Conservation (phyloP, 805 yeast genomes). For the Candida alai region DNA sequence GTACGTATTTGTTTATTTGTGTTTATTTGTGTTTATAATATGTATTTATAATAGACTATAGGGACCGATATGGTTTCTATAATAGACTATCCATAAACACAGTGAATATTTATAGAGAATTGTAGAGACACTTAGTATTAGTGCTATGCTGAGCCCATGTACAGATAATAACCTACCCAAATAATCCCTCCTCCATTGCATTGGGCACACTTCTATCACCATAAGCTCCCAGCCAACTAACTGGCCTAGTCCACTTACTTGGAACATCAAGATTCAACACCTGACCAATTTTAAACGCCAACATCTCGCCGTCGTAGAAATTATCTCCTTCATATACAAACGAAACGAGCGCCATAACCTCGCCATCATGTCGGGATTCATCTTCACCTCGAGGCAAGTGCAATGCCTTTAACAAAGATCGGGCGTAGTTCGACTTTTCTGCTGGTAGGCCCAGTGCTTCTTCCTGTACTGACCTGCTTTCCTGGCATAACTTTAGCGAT, state of each 20-base stretch:
- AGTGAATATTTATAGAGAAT: too few species aligned
- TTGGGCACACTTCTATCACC: slow-evolving; percentile 67
- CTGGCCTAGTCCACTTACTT: slow-evolving; percentile 49
- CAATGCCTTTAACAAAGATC: slow-evolving; percentile 6
- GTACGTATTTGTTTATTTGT: too few species aligned
- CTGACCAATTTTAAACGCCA: slow-evolving; percentile 39
- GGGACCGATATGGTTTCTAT: too few species aligned
- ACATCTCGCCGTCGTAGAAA: slow-evolving; percentile 57
- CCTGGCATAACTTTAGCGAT: slow-evolving; percentile 20
- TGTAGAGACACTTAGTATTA: too few species aligned
- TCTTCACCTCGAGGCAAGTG: slow-evolving; percentile 1
- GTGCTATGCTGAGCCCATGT: too few species aligned
- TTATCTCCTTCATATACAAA: slow-evolving; percentile 89
- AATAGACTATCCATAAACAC: too few species aligned
- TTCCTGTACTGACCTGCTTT: slow-evolving; percentile 5
- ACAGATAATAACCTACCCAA: slow-evolving; percentile 42
- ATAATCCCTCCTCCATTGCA: slow-evolving; percentile 76
- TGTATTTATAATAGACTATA: too few species aligned
- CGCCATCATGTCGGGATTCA: slow-evolving; percentile 2
- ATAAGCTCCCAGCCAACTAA: slow-evolving; percentile 82
- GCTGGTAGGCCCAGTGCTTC: slow-evolving; percentile 5
- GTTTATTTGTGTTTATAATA: too few species aligned
- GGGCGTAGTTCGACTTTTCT: slow-evolving; percentile 10
- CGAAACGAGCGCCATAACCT: slow-evolving; percentile 6
- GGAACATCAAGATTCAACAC: slow-evolving; percentile 13